Conservation (phyloP, 106 monocot species). For the Gastrodia elata region DNA sequence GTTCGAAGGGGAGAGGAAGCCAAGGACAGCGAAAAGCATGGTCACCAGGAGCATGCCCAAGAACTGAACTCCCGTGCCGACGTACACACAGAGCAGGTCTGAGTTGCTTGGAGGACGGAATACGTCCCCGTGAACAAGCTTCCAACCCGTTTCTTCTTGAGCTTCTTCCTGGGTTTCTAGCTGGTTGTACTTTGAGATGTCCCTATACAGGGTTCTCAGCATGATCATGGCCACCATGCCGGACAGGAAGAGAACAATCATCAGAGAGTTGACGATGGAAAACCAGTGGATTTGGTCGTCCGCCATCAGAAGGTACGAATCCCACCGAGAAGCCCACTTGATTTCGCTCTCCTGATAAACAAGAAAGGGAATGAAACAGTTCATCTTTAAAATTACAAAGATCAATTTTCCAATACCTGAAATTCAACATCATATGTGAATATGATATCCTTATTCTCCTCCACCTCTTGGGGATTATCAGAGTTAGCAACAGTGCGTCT, state of each 20-base stretch:
- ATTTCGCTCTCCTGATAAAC: constrained; percentile 65
- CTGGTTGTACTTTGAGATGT: constrained; percentile 96
- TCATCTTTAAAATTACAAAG: neutral
- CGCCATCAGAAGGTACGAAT: constrained; percentile 81
- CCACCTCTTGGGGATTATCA: constrained; percentile 80
- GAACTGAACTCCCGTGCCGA: constrained; percentile 92
- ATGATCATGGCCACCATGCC: constrained; percentile 99
- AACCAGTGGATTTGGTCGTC: constrained; percentile 99
- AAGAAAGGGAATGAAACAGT: neutral
- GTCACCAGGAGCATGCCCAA: constrained; percentile 93
- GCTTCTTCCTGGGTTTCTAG: constrained; percentile 96
- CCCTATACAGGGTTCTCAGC: constrained; percentile 80
- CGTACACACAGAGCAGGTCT: constrained; percentile 85
- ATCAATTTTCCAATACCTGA: constrained; percentile 26
- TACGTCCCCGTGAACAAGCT: constrained; percentile 93
- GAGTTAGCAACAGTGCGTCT: constrained; percentile 62
- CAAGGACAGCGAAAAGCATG: constrained; percentile 85
- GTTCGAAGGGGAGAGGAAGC: constrained; percentile 94
- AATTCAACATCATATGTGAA: constrained; percentile 95
- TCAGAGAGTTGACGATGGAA: constrained; percentile 91
- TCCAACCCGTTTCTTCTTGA: constrained; percentile 98
- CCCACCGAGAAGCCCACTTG: constrained; percentile 98
- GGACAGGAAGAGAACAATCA: constrained; percentile 97
- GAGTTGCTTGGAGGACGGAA: constrained; percentile 80
- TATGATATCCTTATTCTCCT: constrained; percentile 70